These are phyloP conservation scores for Fusarium virguliforme DNA, from an alignment of 2,329 filamentous ascomycete species.

Conservation along the genomic window DNA sequence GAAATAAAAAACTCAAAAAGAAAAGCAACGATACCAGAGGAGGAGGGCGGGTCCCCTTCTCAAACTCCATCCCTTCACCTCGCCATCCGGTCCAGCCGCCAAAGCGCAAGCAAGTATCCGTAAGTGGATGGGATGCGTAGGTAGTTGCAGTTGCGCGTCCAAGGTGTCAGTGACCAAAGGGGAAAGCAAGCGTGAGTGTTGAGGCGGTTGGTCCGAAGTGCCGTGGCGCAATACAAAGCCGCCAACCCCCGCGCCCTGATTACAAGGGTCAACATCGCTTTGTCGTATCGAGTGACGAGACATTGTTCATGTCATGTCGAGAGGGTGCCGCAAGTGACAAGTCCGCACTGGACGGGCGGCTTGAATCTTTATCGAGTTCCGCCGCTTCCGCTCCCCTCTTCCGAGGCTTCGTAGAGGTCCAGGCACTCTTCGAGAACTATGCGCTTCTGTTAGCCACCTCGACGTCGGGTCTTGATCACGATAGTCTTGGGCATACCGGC, in stretches of 20 bases:
- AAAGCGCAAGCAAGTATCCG: slow-evolving; percentile 23
- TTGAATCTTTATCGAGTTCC: slow-evolving; percentile 40
- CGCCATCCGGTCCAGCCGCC: slow-evolving; percentile 35
- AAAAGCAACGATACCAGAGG: slow-evolving; percentile 21
- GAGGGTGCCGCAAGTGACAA: slow-evolving; percentile 2
- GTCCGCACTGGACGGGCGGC: neutral
- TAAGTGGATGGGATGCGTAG: neutral
- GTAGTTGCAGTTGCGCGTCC: slow-evolving; percentile 4
- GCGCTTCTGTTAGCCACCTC: slow-evolving; percentile 31
- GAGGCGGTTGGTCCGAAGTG: slow-evolving; percentile 14
- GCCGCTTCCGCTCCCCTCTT: slow-evolving; percentile 55
- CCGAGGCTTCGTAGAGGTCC: slow-evolving; percentile 62
- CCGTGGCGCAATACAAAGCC: slow-evolving; percentile 28
- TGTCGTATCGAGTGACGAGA: slow-evolving; percentile 7
- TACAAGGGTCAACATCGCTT: slow-evolving; percentile 24
- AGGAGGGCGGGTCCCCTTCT: slow-evolving; percentile 18
- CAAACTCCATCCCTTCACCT: slow-evolving; percentile 36
- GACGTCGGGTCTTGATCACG: slow-evolving; percentile 9
- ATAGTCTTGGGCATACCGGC: slow-evolving; percentile 73
- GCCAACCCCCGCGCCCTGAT: slow-evolving; percentile 28
- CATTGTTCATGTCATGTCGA: neutral
- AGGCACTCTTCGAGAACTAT: slow-evolving; percentile 60
- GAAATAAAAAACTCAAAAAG: slow-evolving; percentile 16
- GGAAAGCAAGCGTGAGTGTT: slow-evolving; percentile 16
- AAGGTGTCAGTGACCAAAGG: slow-evolving; percentile 22